Evolutionary conservation across 148 eudicot genomes (phyloP).

Genomic region (Rhododendron kiyosumense): DNA sequence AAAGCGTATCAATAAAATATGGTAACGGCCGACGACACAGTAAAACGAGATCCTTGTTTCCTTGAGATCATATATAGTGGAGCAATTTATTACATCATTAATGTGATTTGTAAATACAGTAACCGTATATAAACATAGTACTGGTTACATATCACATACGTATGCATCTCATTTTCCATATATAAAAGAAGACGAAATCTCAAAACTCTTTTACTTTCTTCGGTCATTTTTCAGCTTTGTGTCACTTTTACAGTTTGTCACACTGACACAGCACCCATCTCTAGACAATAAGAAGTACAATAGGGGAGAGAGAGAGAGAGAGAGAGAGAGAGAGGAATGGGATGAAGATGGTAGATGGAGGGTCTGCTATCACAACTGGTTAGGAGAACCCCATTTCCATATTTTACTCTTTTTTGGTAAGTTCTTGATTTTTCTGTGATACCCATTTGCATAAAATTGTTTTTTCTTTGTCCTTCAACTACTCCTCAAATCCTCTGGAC

Average conservation of each 20-base stretch:
- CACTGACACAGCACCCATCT: conserved; percentile 22
- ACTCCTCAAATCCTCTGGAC: too few species aligned
- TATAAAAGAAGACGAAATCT: neutral
- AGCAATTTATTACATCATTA: conserved; percentile 10
- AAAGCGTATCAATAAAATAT: neutral
- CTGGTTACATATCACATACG: neutral
- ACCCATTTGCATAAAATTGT: neutral
- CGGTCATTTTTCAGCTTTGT: neutral
- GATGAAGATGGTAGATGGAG: conserved; percentile 23
- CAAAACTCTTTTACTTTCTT: conserved; percentile 5
- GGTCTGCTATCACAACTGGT: conserved; percentile 27
- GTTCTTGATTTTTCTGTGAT: neutral
- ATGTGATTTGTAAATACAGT: neutral
- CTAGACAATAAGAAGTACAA: neutral
- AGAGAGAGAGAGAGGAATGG: conserved; percentile 14
- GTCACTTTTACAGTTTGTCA: conserved; percentile 16
- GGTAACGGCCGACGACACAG: neutral
- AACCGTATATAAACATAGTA: neutral
- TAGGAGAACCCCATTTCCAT: conserved; percentile 9
- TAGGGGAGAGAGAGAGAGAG: neutral
- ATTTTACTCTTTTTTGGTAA: conserved; percentile 10
- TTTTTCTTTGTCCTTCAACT: neutral
- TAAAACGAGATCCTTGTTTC: neutral
- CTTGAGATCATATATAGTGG: neutral
- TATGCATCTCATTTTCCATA: neutral